Conservation (phyloP, 169 alveolate genomes). For the Cystoisospora suis region DNA sequence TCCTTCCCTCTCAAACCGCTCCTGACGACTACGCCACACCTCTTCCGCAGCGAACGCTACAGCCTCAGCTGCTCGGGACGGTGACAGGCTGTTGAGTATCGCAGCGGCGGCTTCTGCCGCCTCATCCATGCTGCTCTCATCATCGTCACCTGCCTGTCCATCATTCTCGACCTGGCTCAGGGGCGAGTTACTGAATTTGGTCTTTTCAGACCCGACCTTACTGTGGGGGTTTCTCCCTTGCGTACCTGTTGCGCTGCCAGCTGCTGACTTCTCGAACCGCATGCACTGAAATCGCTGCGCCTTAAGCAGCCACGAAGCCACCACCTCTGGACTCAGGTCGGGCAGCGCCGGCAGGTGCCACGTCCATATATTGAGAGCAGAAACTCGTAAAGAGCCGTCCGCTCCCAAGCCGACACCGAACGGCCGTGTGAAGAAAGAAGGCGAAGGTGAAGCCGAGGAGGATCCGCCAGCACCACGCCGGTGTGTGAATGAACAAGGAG, state of each 20-base stretch:
- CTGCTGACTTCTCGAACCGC: not conserved
- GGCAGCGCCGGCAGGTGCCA: slow-evolving; percentile 16
- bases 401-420: not conserved
- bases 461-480: too few species aligned
- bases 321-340: slow-evolving; percentile 2
- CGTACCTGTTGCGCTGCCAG: not conserved
- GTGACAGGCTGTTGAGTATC: too few species aligned
- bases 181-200: too few species aligned
- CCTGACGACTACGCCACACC: too few species aligned
- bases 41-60: too few species aligned
- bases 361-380: not conserved
- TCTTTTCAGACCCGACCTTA: too few species aligned
- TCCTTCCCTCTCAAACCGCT: too few species aligned
- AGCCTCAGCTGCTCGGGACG: too few species aligned
- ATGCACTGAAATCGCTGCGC: not conserved
- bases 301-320: not conserved
- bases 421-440: not conserved
- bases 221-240: too few species aligned
- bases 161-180: not conserved
- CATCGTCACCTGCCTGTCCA: not conserved
- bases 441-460: not conserved
- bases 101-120: not conserved
- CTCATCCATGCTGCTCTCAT: not conserved
- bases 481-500: too few species aligned
- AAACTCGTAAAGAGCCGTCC: not conserved